Conservation (phyloP, 768 basidiomycete species). For the Boletus pseudo-olivaceus region DNA sequence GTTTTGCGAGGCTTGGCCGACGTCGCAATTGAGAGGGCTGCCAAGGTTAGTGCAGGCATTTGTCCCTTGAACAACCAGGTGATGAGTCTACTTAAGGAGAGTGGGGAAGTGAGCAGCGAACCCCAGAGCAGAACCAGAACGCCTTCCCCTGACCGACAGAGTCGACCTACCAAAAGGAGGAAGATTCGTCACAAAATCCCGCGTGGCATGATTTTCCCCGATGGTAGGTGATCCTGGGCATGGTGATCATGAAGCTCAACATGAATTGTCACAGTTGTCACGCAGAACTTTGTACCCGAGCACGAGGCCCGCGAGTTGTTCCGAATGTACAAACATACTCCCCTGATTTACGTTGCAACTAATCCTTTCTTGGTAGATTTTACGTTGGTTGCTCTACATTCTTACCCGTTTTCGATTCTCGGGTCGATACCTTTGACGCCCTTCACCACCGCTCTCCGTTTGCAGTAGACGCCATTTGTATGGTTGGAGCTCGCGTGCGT, state of each 20-base stretch:
- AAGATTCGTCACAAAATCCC: slow-evolving; percentile 64
- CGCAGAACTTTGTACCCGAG: slow-evolving; percentile 77
- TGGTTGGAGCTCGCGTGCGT: slow-evolving; percentile 87
- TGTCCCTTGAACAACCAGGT: slow-evolving; percentile 3
- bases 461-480: slow-evolving; percentile 88
- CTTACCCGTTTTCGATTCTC: slow-evolving; percentile 81
- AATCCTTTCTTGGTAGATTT: slow-evolving; percentile 49
- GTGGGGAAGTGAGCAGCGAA: slow-evolving; percentile 66
- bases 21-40: slow-evolving; percentile 75
- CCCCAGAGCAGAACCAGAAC: slow-evolving; percentile 73
- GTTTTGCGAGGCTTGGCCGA: slow-evolving; percentile 78
- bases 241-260: neutral
- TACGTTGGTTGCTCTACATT: slow-evolving; percentile 93
- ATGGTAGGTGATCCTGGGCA: slow-evolving; percentile 47
- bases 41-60: slow-evolving; percentile 49
- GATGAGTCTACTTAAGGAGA: slow-evolving; percentile 52
- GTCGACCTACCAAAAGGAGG: slow-evolving; percentile 65
- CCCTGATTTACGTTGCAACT: slow-evolving; percentile 10
- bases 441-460: slow-evolving; percentile 90
- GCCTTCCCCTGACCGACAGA: slow-evolving; percentile 66
- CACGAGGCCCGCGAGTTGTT: slow-evolving; percentile 84
- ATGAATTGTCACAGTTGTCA: slow-evolving; percentile 56
- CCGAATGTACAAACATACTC: slow-evolving; percentile 52
- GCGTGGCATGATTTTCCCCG: slow-evolving; percentile 65
- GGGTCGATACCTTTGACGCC: slow-evolving; percentile 80